Conservation (phyloP, 192 early-diverging fungal genomes). For the Coemansia sp. region DNA sequence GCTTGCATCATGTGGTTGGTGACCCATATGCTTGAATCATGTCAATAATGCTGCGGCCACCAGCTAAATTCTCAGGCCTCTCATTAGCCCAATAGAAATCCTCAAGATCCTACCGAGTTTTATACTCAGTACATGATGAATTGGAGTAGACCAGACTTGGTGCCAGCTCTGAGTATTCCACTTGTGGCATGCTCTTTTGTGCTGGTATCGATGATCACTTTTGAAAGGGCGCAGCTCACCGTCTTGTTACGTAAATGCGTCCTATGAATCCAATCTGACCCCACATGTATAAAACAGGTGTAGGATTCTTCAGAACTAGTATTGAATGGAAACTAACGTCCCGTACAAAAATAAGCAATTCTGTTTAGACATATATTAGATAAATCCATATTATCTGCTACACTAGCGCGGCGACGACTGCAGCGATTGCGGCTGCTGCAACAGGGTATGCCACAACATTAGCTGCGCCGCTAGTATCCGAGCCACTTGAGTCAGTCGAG, state of each 20-base stretch:
- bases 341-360: background rate
- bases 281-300: slow-evolving; percentile 6
- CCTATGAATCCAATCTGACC: slow-evolving; percentile 33
- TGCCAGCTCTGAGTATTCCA: too few species aligned
- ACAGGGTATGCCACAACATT: background rate
- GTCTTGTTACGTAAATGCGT: slow-evolving; percentile 34
- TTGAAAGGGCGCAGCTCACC: slow-evolving; percentile 36
- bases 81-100: background rate
- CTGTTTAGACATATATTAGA: background rate
- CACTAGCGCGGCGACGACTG: slow-evolving; percentile 16
- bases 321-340: too few species aligned
- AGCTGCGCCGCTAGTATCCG: slow-evolving; percentile 2
- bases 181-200: too few species aligned
- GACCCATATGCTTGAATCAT: background rate
- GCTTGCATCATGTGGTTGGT: background rate
- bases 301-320: background rate
- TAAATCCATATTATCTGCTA: background rate
- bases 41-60: background rate
- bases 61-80: background rate
- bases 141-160: slow-evolving; percentile 22
- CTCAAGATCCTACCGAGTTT: slow-evolving; percentile 43
- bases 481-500: background rate
- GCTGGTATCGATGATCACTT: slow-evolving; percentile 8
- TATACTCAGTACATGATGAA: slow-evolving; percentile 37
- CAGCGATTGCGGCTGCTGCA: slow-evolving; percentile 12